phyloP scores from a whole-genome alignment of 176 grass and related monocot species.

The Carex parvula region DNA sequence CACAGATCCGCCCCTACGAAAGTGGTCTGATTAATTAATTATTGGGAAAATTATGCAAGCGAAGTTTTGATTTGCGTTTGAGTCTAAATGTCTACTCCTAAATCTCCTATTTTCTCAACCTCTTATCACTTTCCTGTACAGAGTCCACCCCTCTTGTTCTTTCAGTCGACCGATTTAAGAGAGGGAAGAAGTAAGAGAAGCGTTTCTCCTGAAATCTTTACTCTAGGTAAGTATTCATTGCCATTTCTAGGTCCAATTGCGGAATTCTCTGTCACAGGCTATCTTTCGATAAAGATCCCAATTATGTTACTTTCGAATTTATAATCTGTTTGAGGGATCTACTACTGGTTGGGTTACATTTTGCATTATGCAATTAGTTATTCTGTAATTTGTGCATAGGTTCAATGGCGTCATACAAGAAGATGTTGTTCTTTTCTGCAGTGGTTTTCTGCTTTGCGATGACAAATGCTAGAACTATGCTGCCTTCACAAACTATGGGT shows the following conservation, averaged over 20 bases:
- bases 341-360: not conserved
- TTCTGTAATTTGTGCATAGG: conserved; percentile 17
- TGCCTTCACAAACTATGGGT: conserved; percentile 39
- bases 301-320: not conserved
- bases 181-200: not conserved
- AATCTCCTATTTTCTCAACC: not conserved
- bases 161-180: not conserved
- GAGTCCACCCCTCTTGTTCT: not conserved
- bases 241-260: not conserved
- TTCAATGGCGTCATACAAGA: conserved; percentile 32
- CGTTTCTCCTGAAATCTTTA: not conserved
- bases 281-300: not conserved
- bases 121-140: not conserved
- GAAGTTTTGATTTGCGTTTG: not conserved
- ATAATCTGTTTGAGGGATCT: not conserved
- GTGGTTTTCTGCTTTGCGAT: conserved; percentile 18
- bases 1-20: not conserved
- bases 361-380: not conserved
- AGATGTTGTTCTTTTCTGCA: conserved; percentile 8
- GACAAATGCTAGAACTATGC: conserved; percentile 18
- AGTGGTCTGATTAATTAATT: not conserved
- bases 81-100: not conserved
- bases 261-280: not conserved
- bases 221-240: not conserved
- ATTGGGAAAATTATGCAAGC: not conserved